A percentile compares a stretch with the other conserved stretches of the same genome.
Conservation (phyloP, 768 basidiomycete species). For the Trametes meyenii region DNA sequence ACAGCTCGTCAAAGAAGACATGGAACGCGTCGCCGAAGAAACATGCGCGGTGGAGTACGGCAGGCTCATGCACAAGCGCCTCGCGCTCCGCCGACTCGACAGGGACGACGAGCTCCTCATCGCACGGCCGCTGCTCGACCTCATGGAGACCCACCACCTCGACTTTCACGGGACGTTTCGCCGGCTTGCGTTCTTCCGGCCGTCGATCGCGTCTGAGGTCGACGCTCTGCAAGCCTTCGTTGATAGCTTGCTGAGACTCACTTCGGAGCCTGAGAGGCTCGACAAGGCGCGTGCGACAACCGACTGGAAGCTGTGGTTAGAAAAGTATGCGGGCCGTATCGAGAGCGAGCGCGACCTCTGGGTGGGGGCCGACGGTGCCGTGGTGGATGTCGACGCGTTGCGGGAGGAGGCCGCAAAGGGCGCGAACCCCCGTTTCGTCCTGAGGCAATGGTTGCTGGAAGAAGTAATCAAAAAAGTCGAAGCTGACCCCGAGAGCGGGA, state of each 20-base stretch:
- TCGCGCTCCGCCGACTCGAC: constrained; percentile 67
- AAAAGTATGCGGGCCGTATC: constrained; percentile 60
- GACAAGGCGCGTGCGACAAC: constrained; percentile 48
- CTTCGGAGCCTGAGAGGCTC: constrained; percentile 49
- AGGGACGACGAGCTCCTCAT: constrained; percentile 61
- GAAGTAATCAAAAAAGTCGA: constrained; percentile 85
- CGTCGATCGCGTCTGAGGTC: constrained; percentile 31
- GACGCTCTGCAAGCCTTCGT: constrained; percentile 46
- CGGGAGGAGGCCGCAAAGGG: constrained; percentile 52
- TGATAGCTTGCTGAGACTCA: constrained; percentile 46
- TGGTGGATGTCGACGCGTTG: constrained; percentile 44
- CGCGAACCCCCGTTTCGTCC: constrained; percentile 88
- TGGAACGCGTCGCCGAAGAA: constrained; percentile 63
- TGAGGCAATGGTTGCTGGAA: constrained; percentile 95
- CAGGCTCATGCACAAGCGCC: constrained; percentile 74
- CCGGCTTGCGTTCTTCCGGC: constrained; percentile 62
- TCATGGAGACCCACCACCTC: constrained; percentile 73
- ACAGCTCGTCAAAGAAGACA: constrained; percentile 55
- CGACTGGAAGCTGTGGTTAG: constrained; percentile 68
- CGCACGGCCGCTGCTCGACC: constrained; percentile 67
- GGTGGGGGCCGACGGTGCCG: constrained; percentile 29
- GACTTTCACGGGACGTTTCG: constrained; percentile 92
- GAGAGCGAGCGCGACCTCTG: constrained; percentile 53
- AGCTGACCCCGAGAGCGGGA: constrained; percentile 61
- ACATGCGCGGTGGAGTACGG: constrained; percentile 68